phyloP scores from a whole-genome alignment of 1,139 yeast species.

The Torulaspora globosa region DNA sequence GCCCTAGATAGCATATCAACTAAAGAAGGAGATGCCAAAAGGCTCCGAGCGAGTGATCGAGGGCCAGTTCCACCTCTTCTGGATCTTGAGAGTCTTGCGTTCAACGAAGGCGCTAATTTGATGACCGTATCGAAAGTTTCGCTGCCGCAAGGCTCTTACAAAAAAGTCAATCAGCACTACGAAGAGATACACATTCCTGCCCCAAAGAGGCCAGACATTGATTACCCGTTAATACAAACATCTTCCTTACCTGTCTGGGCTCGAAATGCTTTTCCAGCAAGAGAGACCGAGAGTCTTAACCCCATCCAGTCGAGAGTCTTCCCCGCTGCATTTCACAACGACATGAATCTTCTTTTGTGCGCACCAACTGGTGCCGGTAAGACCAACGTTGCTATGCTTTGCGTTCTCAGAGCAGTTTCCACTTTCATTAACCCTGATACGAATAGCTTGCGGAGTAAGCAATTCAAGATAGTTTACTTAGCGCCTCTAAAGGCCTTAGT shows the following conservation, averaged over 20 bases:
- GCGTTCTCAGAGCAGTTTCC: slow-evolving; percentile 60
- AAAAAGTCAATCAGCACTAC: slow-evolving; percentile 65
- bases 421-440: slow-evolving; percentile 48
- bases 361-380: slow-evolving; percentile 99
- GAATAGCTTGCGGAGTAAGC: slow-evolving; percentile 49
- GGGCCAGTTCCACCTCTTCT: slow-evolving; percentile 47
- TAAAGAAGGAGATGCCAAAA: slow-evolving; percentile 24
- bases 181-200: slow-evolving; percentile 90
- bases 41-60: not conserved
- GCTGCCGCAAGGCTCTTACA: slow-evolving; percentile 81
- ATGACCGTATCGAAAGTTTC: slow-evolving; percentile 60
- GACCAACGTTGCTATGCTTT: slow-evolving; percentile 87
- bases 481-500: slow-evolving; percentile 95
- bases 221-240: slow-evolving; percentile 55
- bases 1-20: slow-evolving; percentile 14
- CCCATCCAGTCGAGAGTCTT: slow-evolving; percentile 79
- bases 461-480: slow-evolving; percentile 78
- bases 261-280: slow-evolving; percentile 64
- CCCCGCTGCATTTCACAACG: slow-evolving; percentile 68
- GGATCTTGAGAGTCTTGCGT: slow-evolving; percentile 59
- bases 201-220: slow-evolving; percentile 47
- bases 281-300: slow-evolving; percentile 66
- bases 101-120: slow-evolving; percentile 69
- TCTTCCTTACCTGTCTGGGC: slow-evolving; percentile 78
- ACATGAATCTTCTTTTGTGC: slow-evolving; percentile 74